Evolutionary conservation across 2,329 filamentous ascomycete species (phyloP).

Genomic region (Neonectria coccinea): DNA sequence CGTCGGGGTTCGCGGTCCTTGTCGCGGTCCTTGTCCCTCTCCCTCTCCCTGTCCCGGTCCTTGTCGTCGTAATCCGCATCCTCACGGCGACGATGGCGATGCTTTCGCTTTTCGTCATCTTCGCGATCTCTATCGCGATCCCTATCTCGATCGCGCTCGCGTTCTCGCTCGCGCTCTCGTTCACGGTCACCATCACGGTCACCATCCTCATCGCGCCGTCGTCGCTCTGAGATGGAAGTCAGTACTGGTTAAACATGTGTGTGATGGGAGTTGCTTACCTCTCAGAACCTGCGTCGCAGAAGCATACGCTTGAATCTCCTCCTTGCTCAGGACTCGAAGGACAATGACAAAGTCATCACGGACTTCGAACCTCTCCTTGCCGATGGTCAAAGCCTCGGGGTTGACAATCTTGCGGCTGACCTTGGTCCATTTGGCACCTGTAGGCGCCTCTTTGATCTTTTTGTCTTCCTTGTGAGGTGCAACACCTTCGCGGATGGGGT

Average conservation of each 20-base stretch:
- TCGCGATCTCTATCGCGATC: conserved; percentile 39
- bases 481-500: conserved; percentile 88
- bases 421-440: conserved; percentile 91
- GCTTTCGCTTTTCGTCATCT: conserved; percentile 36
- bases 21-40: conserved; percentile 46
- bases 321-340: conserved; percentile 84
- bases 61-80: conserved; percentile 43
- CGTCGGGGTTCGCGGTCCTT: conserved; percentile 51
- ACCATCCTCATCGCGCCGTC: conserved; percentile 48
- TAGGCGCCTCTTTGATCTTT: conserved; percentile 75
- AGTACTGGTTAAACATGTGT: conserved; percentile 22
- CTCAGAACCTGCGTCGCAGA: conserved; percentile 83
- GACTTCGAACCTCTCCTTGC: conserved; percentile 92
- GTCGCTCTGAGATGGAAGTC: conserved; percentile 45
- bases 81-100: conserved; percentile 28
- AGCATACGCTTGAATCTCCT: conserved; percentile 91
- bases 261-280: conserved; percentile 63
- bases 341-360: conserved; percentile 96
- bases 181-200: conserved; percentile 38
- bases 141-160: conserved; percentile 46
- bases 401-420: conserved; percentile 91
- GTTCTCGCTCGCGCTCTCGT: conserved; percentile 44
- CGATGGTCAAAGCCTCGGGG: conserved; percentile 84
- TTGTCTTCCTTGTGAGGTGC: conserved; percentile 92
- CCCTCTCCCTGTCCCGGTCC: conserved; percentile 42